These are phyloP conservation scores for Dactylellina parvicollis DNA, from an alignment of 2,329 filamentous ascomycete species.

Conservation along the genomic window DNA sequence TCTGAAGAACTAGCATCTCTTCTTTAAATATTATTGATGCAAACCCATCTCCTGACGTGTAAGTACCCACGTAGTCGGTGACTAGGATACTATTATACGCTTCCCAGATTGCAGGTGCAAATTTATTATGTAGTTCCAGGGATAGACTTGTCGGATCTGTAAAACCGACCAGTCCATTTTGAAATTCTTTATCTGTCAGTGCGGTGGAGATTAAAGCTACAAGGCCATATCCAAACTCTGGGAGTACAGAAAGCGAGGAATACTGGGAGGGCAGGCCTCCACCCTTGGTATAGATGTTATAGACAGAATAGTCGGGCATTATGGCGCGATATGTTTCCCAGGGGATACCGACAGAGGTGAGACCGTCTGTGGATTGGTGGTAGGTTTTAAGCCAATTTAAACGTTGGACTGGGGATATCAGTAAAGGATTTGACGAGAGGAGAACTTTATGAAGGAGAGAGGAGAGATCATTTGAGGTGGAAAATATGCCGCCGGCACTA, in stretches of 20 bases:
- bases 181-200: conserved; percentile 14
- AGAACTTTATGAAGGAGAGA: conserved; percentile 30
- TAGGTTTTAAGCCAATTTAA: conserved; percentile 31
- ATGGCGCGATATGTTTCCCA: conserved; percentile 39
- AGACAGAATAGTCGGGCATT: conserved; percentile 39
- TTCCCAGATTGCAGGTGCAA: conserved; percentile 39
- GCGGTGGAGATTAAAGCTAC: conserved; percentile 21
- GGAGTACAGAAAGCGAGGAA: conserved; percentile 27
- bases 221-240: conserved; percentile 40
- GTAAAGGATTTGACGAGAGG: conserved; percentile 13
- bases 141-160: conserved; percentile 16
- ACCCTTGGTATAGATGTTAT: conserved; percentile 46
- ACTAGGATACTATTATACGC: conserved; percentile 30
- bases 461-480: conserved; percentile 41
- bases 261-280: conserved; percentile 31
- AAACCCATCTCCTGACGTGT: conserved; percentile 25
- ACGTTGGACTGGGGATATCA: conserved; percentile 33
- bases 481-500: conserved; percentile 47
- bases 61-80: conserved; percentile 28
- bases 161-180: conserved; percentile 1
- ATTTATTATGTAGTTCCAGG: conserved; percentile 21
- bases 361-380: conserved; percentile 36
- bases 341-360: conserved; percentile 37
- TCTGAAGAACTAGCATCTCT: conserved; percentile 15
- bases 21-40: conserved; percentile 31